Evolutionary conservation across 495 filamentous ascomycete species (phyloP), one percentile per base, ranked within the genome.

Genomic region (Daldinia vernicosa): DNA sequence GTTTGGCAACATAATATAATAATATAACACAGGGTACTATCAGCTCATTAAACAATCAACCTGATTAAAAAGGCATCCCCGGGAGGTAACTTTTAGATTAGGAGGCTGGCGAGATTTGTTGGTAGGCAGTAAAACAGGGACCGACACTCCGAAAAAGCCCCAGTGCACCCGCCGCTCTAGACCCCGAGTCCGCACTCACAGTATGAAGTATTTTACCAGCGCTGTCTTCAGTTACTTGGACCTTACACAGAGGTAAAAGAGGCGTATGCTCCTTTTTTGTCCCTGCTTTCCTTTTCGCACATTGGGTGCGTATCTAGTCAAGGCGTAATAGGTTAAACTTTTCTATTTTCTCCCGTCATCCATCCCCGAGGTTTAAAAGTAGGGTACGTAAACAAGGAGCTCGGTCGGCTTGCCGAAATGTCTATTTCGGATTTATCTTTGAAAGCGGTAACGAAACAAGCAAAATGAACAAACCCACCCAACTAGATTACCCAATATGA

Each of bases 81-180:
- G 51, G 58, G 28, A 37, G 35, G 59, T 53, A 55, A 60, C 54
- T 24, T 35, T 47, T 66, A 66, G 17, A 57, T 27, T 57, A 62
- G 27, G 37, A 57, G 37, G 39, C 60, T 62, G 24, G 50, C 28
- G 56, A 43, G 22, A 26, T 40, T 27, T 40, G 56, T 53, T 54
- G 28, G 45, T 67, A 71, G 68, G 68, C 56, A 56, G 54, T 67
- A 68, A 72, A 72, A 68, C 54, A 68, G 70, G 70, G 70, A 65
- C 70, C 70, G 70, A 72, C 60, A 72, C 69, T 72, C 69, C 69
- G 69, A 72, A 63, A 47, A 63, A 60, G 55, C 58, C 56, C 64
- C 53, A 72, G 63, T 37, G 19, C 43, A 67, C 39, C 69, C 69
- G 64, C 69, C 64, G 63, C 64, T 67, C 53, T 71, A 61, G 60